Evolutionary conservation across 176 grass and related monocot genomes (phyloP), one percentile per base, ranked within the genome.

Genomic region (Oropetium thomaeum): DNA sequence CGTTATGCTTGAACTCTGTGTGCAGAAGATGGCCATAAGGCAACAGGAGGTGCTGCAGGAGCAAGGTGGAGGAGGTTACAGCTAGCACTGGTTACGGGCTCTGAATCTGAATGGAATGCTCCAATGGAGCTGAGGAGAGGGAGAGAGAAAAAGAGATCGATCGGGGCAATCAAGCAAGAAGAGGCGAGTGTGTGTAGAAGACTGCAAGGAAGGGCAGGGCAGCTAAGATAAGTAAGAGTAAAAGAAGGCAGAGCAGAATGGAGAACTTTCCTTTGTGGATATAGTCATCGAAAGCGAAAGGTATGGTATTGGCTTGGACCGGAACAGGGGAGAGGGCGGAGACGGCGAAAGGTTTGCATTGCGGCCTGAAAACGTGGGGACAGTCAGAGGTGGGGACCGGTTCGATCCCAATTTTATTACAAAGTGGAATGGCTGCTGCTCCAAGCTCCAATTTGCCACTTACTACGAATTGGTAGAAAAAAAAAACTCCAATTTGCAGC

Each of bases 211-310:
- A n/a, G n/a, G n/a, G n/a, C n/a, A n/a, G 31, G 53, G 35, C 40
- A 58, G 53, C 33, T n/a, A 73, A 74, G 53, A 82, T 78, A 22
- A 52, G 40, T 22, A 82, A 85, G 26, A 78, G n/a, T n/a, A n/a
- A n/a, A n/a, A n/a, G n/a, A 85, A 79, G 72, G 82, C 29, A 14
- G 39, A 59, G 43, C 66, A 13, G 26, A 19, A 20, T 17, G 71
- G 63, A 20, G 84, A 81, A 76, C 28, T 76, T 80, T 86, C 78
- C 76, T 62, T 62, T 16, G 32, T 22, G 42, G 59, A 35, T 59
- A 37, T 22, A 44, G 86, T 88, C 81, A 53, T 83, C 28, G 69
- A 71, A 84, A 88, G 79, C 39, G 61, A 84, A 65, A 76, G 80
- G 77, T 79, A 71, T 49, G 27, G 66, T 9, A 57, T 27, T 57